These are phyloP conservation scores for Cadophora gregata DNA, from an alignment of 2,329 filamentous ascomycete genomes.

Conservation along the genomic window DNA sequence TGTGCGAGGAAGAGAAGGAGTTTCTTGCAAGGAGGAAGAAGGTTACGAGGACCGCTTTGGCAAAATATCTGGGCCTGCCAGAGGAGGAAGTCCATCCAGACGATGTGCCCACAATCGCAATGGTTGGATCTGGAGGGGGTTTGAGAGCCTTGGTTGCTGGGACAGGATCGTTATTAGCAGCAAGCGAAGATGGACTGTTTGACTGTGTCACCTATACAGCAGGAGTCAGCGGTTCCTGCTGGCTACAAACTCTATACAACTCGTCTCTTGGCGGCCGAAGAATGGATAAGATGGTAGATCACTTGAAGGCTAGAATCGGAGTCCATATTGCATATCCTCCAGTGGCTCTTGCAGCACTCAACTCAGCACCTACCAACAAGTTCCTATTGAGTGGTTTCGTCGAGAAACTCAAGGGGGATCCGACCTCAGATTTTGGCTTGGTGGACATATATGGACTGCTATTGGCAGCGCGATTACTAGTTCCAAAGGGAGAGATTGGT, in stretches of 20 bases:
- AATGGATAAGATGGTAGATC: conserved; percentile 75
- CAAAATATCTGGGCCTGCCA: conserved; percentile 78
- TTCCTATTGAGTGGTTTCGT: conserved; percentile 86
- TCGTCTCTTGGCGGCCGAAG: conserved; percentile 75
- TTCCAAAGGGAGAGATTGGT: conserved; percentile 82
- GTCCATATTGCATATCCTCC: conserved; percentile 95
- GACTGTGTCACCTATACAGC: conserved; percentile 95
- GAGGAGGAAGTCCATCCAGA: conserved; percentile 87
- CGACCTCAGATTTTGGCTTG: conserved; percentile 81
- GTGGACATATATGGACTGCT: conserved; percentile 93
- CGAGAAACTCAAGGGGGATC: conserved; percentile 87
- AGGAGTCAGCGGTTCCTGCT: conserved; percentile 94
- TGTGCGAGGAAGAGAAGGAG: conserved; percentile 82
- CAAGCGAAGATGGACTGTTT: conserved; percentile 86
- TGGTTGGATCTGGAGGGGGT: conserved; percentile 93
- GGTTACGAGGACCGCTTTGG: conserved; percentile 74
- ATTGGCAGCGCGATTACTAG: conserved; percentile 81
- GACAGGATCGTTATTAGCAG: conserved; percentile 83
- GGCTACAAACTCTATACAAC: conserved; percentile 88
- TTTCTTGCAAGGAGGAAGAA: conserved; percentile 74
- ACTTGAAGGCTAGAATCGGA: conserved; percentile 83
- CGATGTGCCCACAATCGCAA: conserved; percentile 90
- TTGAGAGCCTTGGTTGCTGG: conserved; percentile 89
- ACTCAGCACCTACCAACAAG: conserved; percentile 92
- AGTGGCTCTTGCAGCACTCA: conserved; percentile 78